Evolutionary conservation across 2,329 filamentous ascomycete genomes (phyloP), one percentile per base, ranked within the genome.

Genomic region (Phymatotrichopsis omnivora): DNA sequence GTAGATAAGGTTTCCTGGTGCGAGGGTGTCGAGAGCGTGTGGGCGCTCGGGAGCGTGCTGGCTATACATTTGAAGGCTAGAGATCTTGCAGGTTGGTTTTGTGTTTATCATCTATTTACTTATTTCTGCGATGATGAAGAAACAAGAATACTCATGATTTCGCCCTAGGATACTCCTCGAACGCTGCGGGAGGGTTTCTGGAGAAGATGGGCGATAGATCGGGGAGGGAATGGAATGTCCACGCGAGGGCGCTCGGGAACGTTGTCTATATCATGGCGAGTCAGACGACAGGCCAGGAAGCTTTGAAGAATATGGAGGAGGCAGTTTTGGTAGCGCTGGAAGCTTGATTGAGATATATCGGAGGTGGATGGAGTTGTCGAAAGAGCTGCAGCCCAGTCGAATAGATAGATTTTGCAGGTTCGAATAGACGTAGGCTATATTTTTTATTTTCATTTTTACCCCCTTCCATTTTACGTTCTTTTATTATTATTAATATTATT

Each of bases 31-130:
- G 68, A 75, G 2, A 75, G 78, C 6, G 75, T 81, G 0, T 82
- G 84, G 66, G 80, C 83, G 0, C 64, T 91, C 1, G 85, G 85
- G 0, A 82, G 75, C 2, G 80, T 91, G 1, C 66, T 91, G 8
- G 79, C 80, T 0, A 77, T 93, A 28, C 68, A 67, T 12, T 31
- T 54, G 5, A 42, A 43, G 24, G 38, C 38, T 35, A 19, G n/a
- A n/a, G n/a, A 41, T 5, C 16, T 25, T 10, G 16, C 46, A 2
- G 50, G 45, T 52, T 29, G 3, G 45, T 22, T 14, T 7, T 10
- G 10, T 27, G 14, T 19, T 24, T 14, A 10, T 16, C 4, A 2
- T 24, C 4, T 28, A 14, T 5, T 24, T 27, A 12, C 8, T 24
- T 30, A 25, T 30, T 7, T 1, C n/a, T 32, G 11, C 28, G 40